Evolutionary conservation across 2,329 filamentous ascomycete genomes (phyloP).

Genomic region (Microcyclospora tardicrescens): DNA sequence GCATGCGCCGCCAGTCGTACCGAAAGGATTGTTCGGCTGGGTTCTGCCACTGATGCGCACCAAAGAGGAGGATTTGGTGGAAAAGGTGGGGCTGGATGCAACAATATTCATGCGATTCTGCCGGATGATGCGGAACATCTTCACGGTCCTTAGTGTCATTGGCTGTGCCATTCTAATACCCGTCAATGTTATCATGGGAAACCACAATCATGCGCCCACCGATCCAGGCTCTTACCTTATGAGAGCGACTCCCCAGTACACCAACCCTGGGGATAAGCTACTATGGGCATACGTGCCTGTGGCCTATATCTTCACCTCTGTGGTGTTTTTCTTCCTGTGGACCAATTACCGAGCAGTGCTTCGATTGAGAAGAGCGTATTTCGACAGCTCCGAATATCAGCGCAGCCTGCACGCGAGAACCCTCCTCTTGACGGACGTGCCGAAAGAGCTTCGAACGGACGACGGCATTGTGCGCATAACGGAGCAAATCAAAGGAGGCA

Average conservation of each 20-base stretch:
- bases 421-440: slow-evolving; percentile 67
- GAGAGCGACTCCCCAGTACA: slow-evolving; percentile 44
- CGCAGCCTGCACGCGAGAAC: slow-evolving; percentile 64
- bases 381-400: slow-evolving; percentile 78
- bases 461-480: slow-evolving; percentile 79
- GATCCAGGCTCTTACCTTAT: slow-evolving; percentile 31
- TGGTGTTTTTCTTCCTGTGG: slow-evolving; percentile 74
- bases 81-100: slow-evolving; percentile 82
- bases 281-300: slow-evolving; percentile 48
- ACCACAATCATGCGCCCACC: slow-evolving; percentile 13
- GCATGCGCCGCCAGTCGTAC: slow-evolving; percentile 75
- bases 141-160: slow-evolving; percentile 56
- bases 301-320: slow-evolving; percentile 56
- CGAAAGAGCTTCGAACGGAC: slow-evolving; percentile 61
- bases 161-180: slow-evolving; percentile 71
- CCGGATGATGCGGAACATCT: slow-evolving; percentile 86
- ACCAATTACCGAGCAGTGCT: slow-evolving; percentile 71
- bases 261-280: slow-evolving; percentile 25
- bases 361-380: slow-evolving; percentile 61
- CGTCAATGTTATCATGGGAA: slow-evolving; percentile 42
- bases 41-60: slow-evolving; percentile 63
- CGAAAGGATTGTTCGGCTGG: slow-evolving; percentile 83
- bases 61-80: slow-evolving; percentile 61
- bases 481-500: slow-evolving; percentile 64
- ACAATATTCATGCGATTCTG: slow-evolving; percentile 79